These are phyloP conservation scores for Hygrophorus russula DNA, from an alignment of 768 basidiomycete genomes.

Conservation along the genomic window DNA sequence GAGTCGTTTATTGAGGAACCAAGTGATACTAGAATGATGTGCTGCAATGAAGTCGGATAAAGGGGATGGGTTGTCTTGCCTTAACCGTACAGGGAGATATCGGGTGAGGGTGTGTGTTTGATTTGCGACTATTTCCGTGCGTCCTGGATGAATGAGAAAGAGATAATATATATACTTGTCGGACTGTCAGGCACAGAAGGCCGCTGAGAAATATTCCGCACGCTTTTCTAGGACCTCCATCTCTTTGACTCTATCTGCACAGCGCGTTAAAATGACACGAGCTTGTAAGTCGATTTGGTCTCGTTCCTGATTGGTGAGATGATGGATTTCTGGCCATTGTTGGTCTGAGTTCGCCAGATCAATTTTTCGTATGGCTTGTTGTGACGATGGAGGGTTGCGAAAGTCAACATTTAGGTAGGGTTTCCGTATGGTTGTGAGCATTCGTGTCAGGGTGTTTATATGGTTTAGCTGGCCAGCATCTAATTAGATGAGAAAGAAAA, in stretches of 20 bases:
- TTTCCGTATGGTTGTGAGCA: conserved; percentile 68
- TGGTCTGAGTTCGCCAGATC: conserved; percentile 41
- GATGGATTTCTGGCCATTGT: conserved; percentile 52
- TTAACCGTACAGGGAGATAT: conserved; percentile 60
- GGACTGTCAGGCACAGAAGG: conserved; percentile 10
- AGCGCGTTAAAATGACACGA: conserved; percentile 72
- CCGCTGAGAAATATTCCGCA: conserved; percentile 28
- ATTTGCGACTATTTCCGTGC: conserved; percentile 53
- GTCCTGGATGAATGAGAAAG: conserved; percentile 30
- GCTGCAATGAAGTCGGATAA: conserved; percentile 73
- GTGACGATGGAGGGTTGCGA: conserved; percentile 36
- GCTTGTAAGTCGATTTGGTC: conserved; percentile 95
- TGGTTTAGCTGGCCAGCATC: conserved; percentile 47
- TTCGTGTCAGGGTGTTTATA: conserved; percentile 54
- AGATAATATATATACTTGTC: conserved; percentile 6
- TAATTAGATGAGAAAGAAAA: background rate
- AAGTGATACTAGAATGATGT: conserved; percentile 86
- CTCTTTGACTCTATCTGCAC: conserved; percentile 77
- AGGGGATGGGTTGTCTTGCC: conserved; percentile 40
- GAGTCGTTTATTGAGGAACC: conserved; percentile 78
- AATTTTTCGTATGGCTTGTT: conserved; percentile 40
- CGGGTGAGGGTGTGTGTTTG: conserved; percentile 55
- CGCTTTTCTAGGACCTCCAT: conserved; percentile 87
- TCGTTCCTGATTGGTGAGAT: conserved; percentile 81
- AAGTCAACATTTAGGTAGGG: conserved; percentile 81